These are phyloP conservation scores for Gossypium gossypioides DNA, from an alignment of 441 rosid genomes.

Conservation along the genomic window DNA sequence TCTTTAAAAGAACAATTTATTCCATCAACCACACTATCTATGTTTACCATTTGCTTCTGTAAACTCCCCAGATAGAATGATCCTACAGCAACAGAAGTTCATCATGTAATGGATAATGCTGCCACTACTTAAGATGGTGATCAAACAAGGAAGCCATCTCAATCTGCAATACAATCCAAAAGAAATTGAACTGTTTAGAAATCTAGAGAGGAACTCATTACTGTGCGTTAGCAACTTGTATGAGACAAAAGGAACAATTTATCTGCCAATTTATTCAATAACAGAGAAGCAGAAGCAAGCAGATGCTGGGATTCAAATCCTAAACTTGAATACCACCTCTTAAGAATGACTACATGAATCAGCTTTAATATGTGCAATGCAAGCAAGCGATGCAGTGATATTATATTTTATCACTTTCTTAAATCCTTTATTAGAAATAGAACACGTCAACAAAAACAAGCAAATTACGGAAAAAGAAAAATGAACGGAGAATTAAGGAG, in stretches of 20 bases:
- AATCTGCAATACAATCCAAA: constrained; percentile 38
- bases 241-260: not conserved
- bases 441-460: not conserved
- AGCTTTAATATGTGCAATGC: no score
- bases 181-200: not conserved
- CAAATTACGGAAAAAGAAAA: not conserved
- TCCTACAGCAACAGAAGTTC: constrained; percentile 1
- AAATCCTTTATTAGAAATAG: not conserved
- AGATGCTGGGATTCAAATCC: no score
- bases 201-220: not conserved
- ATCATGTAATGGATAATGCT: not conserved
- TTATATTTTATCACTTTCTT: no score
- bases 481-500: no score
- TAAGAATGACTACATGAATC: no score
- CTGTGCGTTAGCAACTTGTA: not conserved
- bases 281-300: no score
- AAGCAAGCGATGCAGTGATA: no score
- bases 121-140: constrained; percentile 54
- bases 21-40: not conserved
- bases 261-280: no score
- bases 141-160: constrained; percentile 89
- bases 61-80: not conserved
- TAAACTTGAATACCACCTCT: no score
- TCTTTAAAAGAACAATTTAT: no score
- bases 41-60: not conserved